phyloP scores from a whole-genome alignment of 495 filamentous ascomycete species.

The Talaromyces proteolyticus region DNA sequence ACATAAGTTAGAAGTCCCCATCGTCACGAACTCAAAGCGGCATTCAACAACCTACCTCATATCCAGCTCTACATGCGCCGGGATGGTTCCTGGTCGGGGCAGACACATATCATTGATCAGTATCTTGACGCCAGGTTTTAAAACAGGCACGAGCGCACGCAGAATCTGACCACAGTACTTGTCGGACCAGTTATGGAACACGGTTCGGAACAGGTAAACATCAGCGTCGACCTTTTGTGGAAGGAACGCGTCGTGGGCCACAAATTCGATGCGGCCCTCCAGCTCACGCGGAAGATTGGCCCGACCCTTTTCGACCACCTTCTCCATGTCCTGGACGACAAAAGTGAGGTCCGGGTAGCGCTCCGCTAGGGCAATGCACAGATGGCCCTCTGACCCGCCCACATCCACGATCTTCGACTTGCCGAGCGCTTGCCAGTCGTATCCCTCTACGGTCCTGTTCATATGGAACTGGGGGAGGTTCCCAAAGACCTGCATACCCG shows the following conservation, averaged over 20 bases:
- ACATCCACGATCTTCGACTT: conserved; percentile 39
- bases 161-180: conserved; percentile 49
- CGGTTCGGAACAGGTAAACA: conserved; percentile 52
- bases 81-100: neutral
- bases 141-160: conserved; percentile 41
- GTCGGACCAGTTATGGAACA: conserved; percentile 53
- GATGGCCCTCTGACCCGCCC: conserved; percentile 48
- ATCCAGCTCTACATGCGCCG: neutral
- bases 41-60: neutral
- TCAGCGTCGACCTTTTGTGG: conserved; percentile 47
- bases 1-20: neutral
- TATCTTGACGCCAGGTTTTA: conserved; percentile 46
- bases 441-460: conserved; percentile 30
- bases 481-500: conserved; percentile 43
- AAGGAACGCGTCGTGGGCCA: conserved; percentile 48
- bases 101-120: conserved; percentile 31
- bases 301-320: conserved; percentile 37
- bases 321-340: conserved; percentile 49
- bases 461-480: conserved; percentile 41
- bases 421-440: conserved; percentile 33
- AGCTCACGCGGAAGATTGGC: conserved; percentile 28
- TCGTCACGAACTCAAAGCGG: neutral
- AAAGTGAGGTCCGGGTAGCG: conserved; percentile 28
- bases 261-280: conserved; percentile 33
- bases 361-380: conserved; percentile 36